Conservation (phyloP, 441 rosid species). For the Pelargonium cotyledonis region DNA sequence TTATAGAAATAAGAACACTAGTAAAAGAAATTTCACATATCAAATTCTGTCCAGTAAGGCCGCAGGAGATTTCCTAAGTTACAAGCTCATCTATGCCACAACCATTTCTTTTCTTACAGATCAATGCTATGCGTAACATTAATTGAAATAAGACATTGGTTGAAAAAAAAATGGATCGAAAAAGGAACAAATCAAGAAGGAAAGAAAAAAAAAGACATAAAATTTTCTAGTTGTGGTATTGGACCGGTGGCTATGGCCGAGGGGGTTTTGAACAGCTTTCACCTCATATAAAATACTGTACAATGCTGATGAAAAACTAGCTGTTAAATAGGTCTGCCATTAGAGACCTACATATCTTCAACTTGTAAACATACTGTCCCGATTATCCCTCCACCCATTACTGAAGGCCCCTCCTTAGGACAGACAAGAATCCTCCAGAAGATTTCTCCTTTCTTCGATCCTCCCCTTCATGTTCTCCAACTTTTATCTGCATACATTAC, state of each 20-base stretch:
- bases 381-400: constrained; percentile 9
- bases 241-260: not conserved
- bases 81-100: too few relatives aligned
- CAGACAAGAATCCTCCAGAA: constrained; percentile 72
- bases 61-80: too few relatives aligned
- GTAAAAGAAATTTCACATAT: too few relatives aligned
- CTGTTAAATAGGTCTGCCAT: constrained; percentile 9
- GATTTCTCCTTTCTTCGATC: constrained; percentile 61
- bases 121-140: too few relatives aligned
- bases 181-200: too few relatives aligned
- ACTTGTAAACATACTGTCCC: constrained; percentile 12
- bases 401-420: constrained; percentile 70
- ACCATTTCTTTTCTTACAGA: too few relatives aligned
- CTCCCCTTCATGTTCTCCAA: constrained; percentile 53
- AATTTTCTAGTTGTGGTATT: not conserved
- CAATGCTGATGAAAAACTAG: constrained; percentile 16
- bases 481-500: constrained; percentile 29
- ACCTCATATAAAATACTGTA: constrained; percentile 20
- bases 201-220: too few relatives aligned
- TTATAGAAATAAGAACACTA: too few relatives aligned
- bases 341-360: constrained; percentile 13
- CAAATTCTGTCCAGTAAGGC: too few relatives aligned
- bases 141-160: constrained; percentile 23
- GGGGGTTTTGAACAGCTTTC: not conserved
- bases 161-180: constrained; percentile 20